Percentiles rank a stretch among this genome's conserved stretches.
Evolutionary conservation across 441 rosid species (phyloP).

Genomic region (Hura crepitans): DNA sequence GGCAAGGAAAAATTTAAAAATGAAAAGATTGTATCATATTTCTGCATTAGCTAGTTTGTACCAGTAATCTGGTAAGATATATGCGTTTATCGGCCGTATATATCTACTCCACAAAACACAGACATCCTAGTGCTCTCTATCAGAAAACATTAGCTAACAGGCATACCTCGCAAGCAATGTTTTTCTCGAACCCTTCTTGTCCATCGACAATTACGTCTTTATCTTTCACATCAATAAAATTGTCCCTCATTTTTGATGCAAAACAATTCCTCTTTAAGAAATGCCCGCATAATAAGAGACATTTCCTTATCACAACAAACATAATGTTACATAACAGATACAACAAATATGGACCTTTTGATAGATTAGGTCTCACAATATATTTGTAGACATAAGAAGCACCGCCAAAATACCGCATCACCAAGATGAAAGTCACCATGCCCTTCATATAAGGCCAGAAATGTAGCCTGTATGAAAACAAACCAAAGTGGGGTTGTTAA

Average conservation of each 20-base stretch:
- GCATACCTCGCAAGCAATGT: slow-evolving; percentile 25
- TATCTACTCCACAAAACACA: neutral
- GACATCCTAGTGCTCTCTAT: neutral
- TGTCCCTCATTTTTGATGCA: neutral
- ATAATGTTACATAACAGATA: slow-evolving; percentile 16
- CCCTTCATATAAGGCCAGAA: slow-evolving; percentile 39
- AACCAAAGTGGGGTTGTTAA: neutral
- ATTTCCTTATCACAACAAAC: slow-evolving; percentile 14
- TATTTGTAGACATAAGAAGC: slow-evolving; percentile 32
- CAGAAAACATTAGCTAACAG: neutral
- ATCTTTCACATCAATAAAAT: slow-evolving; percentile 5
- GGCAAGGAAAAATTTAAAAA: neutral
- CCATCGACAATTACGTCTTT: neutral
- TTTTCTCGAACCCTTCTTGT: slow-evolving; percentile 18
- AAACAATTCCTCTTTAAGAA: slow-evolving; percentile 5
- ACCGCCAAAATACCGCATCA: slow-evolving; percentile 33
- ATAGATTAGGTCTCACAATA: slow-evolving; percentile 21
- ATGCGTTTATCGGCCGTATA: neutral
- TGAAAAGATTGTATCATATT: neutral
- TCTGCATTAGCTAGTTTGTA: neutral
- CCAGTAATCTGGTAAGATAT: neutral
- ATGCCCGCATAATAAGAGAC: slow-evolving; percentile 3
- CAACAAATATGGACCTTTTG: neutral
- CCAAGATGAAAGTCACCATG: slow-evolving; percentile 29
- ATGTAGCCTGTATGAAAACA: slow-evolving; percentile 26